phyloP scores from a whole-genome alignment of 139 green algal genomes.

The Chlamydomonas schloesseri region DNA sequence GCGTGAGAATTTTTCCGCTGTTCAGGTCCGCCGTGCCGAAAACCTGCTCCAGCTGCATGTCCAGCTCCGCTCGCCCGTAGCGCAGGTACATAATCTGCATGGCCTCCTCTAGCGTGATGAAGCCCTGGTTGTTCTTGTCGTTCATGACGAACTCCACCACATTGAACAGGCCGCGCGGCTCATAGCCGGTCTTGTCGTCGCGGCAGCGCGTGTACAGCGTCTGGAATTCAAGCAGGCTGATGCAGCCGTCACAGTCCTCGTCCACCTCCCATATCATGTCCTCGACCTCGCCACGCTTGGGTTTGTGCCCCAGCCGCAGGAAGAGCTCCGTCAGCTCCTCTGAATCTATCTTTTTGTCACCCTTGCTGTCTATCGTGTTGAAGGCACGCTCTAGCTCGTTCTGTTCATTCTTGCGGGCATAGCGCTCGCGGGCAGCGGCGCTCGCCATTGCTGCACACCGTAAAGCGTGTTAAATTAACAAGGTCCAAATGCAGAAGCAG shows the following conservation, averaged over 20 bases:
- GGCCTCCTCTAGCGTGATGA: constrained; percentile 71
- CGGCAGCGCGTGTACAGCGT: constrained; percentile 89
- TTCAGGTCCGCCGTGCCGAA: constrained; percentile 94
- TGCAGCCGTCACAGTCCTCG: constrained; percentile 90
- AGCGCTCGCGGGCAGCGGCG: constrained; percentile 76
- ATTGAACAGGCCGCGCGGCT: constrained; percentile 94
- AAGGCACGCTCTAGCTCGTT: constrained; percentile 87
- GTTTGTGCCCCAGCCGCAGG: constrained; percentile 76
- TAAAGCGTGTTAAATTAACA: background rate
- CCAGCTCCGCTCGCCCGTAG: constrained; percentile 77
- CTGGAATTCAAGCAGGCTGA: constrained; percentile 88
- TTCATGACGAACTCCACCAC: constrained; percentile 97
- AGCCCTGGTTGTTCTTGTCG: constrained; percentile 81
- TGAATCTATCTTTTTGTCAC: constrained; percentile 85
- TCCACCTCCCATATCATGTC: constrained; percentile 99
- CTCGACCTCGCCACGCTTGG: constrained; percentile 85
- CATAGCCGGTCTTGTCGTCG: constrained; percentile 79
- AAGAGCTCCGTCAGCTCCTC: constrained; percentile 87
- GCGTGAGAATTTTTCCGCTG: constrained; percentile 85
- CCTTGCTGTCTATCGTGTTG: constrained; percentile 84
- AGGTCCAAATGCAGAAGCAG: too few species aligned
- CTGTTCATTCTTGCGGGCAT: constrained; percentile 88
- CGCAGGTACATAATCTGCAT: constrained; percentile 96
- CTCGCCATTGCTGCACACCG: constrained; percentile 63
- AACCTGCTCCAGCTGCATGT: constrained; percentile 90